Conservation (phyloP, 176 grass and related monocot species). For the Calamus simplicifolius region DNA sequence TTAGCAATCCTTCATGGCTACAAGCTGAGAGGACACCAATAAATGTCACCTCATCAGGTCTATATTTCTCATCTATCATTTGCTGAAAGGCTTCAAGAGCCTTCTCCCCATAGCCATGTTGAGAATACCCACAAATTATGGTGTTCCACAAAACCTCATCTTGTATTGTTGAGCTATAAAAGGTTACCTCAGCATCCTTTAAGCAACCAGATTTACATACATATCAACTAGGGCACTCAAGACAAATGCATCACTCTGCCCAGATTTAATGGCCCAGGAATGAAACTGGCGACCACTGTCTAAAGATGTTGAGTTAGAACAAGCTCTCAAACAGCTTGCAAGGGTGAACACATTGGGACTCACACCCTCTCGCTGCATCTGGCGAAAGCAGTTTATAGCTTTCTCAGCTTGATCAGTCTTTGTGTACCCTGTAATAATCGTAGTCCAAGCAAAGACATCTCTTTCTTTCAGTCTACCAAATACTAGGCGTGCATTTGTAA, state of each 20-base stretch:
- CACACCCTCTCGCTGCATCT: slow-evolving; percentile 30
- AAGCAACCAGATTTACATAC: slow-evolving; percentile 32
- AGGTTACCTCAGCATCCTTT: slow-evolving; percentile 19
- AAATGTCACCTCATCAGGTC: slow-evolving; percentile 31
- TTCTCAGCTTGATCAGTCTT: slow-evolving; percentile 33
- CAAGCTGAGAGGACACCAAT: slow-evolving; percentile 32
- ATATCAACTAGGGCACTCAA: slow-evolving; percentile 30
- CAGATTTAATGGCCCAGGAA: slow-evolving; percentile 29
- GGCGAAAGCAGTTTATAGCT: slow-evolving; percentile 23
- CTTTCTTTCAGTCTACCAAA: slow-evolving; percentile 30
- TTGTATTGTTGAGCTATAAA: slow-evolving; percentile 7
- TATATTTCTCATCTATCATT: slow-evolving; percentile 30
- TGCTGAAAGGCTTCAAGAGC: slow-evolving; percentile 24
- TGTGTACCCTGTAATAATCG: slow-evolving; percentile 30
- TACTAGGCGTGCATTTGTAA: slow-evolving; percentile 21
- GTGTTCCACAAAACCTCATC: slow-evolving; percentile 35
- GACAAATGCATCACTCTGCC: slow-evolving; percentile 17
- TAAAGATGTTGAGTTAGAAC: slow-evolving; percentile 31
- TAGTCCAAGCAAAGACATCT: slow-evolving; percentile 32
- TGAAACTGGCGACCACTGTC: slow-evolving; percentile 30
- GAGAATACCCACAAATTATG: slow-evolving; percentile 30
- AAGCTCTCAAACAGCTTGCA: slow-evolving; percentile 23
- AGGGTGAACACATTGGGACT: slow-evolving; percentile 23
- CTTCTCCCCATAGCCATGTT: slow-evolving; percentile 18
- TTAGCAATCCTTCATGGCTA: slow-evolving; percentile 35